Conservation (phyloP, 495 filamentous ascomycete species). For the Gamarada debralockiae region DNA sequence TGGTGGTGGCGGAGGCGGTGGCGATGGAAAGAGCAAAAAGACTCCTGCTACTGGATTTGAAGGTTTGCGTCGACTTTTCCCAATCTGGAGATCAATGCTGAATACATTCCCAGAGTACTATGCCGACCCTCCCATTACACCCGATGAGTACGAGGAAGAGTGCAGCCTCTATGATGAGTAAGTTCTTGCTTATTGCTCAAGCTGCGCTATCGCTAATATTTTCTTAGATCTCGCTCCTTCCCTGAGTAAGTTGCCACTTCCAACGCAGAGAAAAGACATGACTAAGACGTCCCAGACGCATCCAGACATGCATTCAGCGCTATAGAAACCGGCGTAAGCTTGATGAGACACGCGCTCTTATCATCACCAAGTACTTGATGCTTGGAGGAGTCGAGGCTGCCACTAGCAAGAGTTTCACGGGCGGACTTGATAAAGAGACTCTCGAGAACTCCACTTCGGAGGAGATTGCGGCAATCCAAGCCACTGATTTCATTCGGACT, state of each 20-base stretch:
- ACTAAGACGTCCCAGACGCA: constrained; percentile 50
- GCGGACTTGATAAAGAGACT: constrained; percentile 45
- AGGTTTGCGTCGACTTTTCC: constrained; percentile 3
- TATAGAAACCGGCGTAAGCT: constrained; percentile 74
- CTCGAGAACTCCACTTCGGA: constrained; percentile 50
- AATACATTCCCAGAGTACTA: constrained; percentile 51
- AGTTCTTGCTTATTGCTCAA: constrained; percentile 21
- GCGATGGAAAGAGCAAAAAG: constrained; percentile 26
- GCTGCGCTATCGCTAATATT: not conserved
- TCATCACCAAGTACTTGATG: constrained; percentile 76
- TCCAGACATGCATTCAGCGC: constrained; percentile 81
- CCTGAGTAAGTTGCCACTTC: constrained; percentile 29
- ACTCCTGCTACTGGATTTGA: constrained; percentile 58
- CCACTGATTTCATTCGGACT: constrained; percentile 53
- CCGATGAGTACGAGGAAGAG: constrained; percentile 59
- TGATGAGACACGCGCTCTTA: constrained; percentile 48
- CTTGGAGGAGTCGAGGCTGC: constrained; percentile 74
- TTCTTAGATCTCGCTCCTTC: constrained; percentile 30
- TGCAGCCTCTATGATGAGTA: constrained; percentile 52
- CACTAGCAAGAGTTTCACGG: constrained; percentile 59
- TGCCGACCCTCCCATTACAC: constrained; percentile 74
- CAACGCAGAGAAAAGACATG: not conserved
- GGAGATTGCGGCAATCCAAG: constrained; percentile 57
- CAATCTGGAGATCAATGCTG: not conserved
- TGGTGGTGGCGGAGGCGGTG: constrained; percentile 12